Base-by-base conservation (phyloP, 495 filamentous ascomycete species). In the Darksidea phi region DNA sequence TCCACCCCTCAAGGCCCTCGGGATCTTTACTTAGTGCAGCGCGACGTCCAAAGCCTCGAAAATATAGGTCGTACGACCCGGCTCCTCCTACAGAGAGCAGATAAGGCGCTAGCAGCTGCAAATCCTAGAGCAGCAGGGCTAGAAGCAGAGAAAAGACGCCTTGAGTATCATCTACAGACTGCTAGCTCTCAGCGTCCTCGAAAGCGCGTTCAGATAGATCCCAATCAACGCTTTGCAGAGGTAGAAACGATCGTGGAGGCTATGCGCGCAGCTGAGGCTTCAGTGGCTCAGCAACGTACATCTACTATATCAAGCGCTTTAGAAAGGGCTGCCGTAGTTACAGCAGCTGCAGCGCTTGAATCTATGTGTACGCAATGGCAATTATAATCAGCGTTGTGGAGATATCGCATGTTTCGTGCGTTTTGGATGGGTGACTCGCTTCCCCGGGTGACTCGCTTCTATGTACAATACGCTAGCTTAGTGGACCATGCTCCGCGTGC, bases 161-260 rank as follows among this genome's bases (percentile, higher is more conserved):
- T 37, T 6, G 13, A 53, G 4, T 1, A 7, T 37, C 50, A 38
- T 37, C 7, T 53, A 4, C 2, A 38, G 26, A 8, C 28, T 38
- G 1, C 20, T 41, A 11, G 4, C 8, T 17, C 28, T 3, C 37
- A 21, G 32, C 6, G 28, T 26, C 50, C 50, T 53, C 26, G 28
- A 38, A 53, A 34, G 50, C 50, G 50, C 0, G 50, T 53, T 53
- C 50, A 53, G 20, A 21, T 53, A 21, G 32, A 53, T 6, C 50
- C 50, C 37, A 53, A 53, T 53, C 26, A 53, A 41, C 50, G 50
- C 6, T 53, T 53, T 53, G 50, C 50, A 38, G 17, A 37, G 6
- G 20, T 12, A 54, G 50, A 48, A 23, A 18, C 25, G 3, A 24
- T 48, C 12, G 12, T 48, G 15, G 46, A 11, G 3, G 46, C 46